Base-by-base conservation (phyloP, 176 grass and related monocot species). In the Typha latifolia region DNA sequence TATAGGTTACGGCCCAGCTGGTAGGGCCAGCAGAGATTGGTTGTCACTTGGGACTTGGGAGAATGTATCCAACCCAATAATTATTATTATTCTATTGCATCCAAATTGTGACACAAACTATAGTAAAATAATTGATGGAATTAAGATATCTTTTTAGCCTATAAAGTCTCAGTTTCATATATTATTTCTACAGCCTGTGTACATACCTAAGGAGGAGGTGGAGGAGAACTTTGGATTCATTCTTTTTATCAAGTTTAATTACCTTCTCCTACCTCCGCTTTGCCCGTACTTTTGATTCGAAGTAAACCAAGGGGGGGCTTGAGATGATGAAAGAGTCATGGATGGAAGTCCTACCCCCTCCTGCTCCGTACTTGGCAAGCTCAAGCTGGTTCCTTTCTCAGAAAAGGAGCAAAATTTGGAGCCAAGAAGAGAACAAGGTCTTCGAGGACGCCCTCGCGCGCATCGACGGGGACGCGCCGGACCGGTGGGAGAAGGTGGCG, bases 401-500 rank as follows among this genome's bases (percentile, higher is more conserved):
- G 61, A 76, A 73, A 49, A 62, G 37, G 52, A 77, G 49, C 14
- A 79, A 63, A 4, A 71, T 47, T 20, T 99, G 95, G 95, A 87
- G 89, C 49, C 72, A 18, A 9, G 66, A 85, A 52, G 95, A 96
- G 84, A 96, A 96, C 87, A 96, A 96, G 77, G 34, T 63, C 24
- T 97, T 97, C 67, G 93, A 97, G 80, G 74, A 86, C 32, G 93
- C 80, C 27, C 69, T 97, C 13, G 93, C 93, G 14, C 66, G 49
- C 2, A 80, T 86, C 66, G 83, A 96, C 72, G 59, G 61, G 4
- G 80, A 82, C 68, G 82, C 82, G n/a, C 88, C 88, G 1, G 83
- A 97, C 48, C 72, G 88, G 11, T 97, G 88, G 88, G 82, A 81
- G 51, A 68, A 32, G 21, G 93, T 97, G 21, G 85, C 88, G 1